Evolutionary conservation across 202 grass and related monocot species (phyloP), one percentile per base, ranked within the genome.

Genomic region (Digitaria exilis): DNA sequence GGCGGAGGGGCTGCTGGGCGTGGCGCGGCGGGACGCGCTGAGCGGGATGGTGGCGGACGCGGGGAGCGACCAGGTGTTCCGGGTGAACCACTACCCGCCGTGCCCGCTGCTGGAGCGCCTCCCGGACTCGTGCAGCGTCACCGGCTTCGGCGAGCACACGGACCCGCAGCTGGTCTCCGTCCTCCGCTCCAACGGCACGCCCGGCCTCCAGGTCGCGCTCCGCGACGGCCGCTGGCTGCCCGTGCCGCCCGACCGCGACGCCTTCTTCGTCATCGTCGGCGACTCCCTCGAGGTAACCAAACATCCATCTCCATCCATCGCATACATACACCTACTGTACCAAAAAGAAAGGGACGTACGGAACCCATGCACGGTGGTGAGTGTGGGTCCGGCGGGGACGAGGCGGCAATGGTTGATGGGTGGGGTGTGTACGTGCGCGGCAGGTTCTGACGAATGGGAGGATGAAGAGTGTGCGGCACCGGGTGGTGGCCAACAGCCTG

Each of bases 391-490:
- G n/a, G n/a, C n/a, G n/a, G n/a, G n/a, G n/a, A n/a, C n/a, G n/a
- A n/a, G n/a, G n/a, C 12, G 11, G 11, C 12, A 19, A 49, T 49
- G 16, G 48, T 18, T 49, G 48, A 50, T 19, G 48, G 16, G n/a
- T n/a, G n/a, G 5, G 61, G 21, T 54, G 25, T 22, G 35, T 57
- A 7, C 31, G 30, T 22, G 12, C 34, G 8, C 18, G 18, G n/a
- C n/a, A 97, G 92, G 96, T 93, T 5, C 82, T 98, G 85, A 98
- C 96, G 76, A 98, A 98, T 14, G 92, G 96, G 77, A 91, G 87
- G 77, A 80, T 95, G 73, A 90, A 73, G 61, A 93, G 96, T 22
- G 96, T 93, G 46, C 80, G 80, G 92, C 96, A 98, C 85, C 63
- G 91, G 83, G 96, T 98, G 80, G 65, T 93, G 82, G 85, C 89